Evolutionary conservation across 2,329 filamentous ascomycete genomes (phyloP).

Genomic region (Sclerotinia subarctica): DNA sequence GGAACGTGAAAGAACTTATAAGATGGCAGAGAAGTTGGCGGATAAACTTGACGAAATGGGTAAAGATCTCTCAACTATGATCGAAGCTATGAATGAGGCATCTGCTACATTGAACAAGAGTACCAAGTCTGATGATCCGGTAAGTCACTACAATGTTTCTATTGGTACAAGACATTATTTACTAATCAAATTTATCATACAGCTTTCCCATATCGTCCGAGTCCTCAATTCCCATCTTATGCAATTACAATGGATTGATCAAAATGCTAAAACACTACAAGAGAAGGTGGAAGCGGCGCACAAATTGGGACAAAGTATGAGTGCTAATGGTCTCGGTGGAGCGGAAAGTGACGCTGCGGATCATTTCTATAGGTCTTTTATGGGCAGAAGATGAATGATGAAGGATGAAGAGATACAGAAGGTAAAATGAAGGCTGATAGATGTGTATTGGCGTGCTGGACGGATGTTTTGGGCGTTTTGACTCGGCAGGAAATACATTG

Average conservation of each 20-base stretch:
- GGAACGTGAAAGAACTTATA: constrained; percentile 94
- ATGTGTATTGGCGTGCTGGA: neutral
- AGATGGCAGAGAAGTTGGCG: constrained; percentile 88
- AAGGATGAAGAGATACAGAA: neutral
- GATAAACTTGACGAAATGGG: constrained; percentile 92
- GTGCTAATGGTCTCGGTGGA: constrained; percentile 52
- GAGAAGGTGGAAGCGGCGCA: constrained; percentile 80
- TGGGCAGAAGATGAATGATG: constrained; percentile 56
- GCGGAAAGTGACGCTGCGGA: constrained; percentile 72
- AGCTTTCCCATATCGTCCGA: constrained; percentile 92
- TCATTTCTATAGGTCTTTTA: constrained; percentile 87
- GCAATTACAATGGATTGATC: constrained; percentile 91
- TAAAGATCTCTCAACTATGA: constrained; percentile 90
- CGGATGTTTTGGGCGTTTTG: constrained; percentile 14
- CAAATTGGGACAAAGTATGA: constrained; percentile 66
- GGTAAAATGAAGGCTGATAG: neutral
- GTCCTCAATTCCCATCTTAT: constrained; percentile 91
- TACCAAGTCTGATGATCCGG: constrained; percentile 81
- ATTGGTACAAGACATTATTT: neutral
- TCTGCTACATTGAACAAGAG: constrained; percentile 87
- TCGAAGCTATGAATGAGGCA: constrained; percentile 94
- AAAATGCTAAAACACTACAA: constrained; percentile 75
- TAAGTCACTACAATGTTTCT: constrained; percentile 46
- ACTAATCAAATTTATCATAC: constrained; percentile 26
- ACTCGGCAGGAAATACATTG: constrained; percentile 4